These are phyloP conservation scores for Graphiopsis chlorocephala DNA, from an alignment of 2,329 filamentous ascomycete genomes.

Conservation along the genomic window DNA sequence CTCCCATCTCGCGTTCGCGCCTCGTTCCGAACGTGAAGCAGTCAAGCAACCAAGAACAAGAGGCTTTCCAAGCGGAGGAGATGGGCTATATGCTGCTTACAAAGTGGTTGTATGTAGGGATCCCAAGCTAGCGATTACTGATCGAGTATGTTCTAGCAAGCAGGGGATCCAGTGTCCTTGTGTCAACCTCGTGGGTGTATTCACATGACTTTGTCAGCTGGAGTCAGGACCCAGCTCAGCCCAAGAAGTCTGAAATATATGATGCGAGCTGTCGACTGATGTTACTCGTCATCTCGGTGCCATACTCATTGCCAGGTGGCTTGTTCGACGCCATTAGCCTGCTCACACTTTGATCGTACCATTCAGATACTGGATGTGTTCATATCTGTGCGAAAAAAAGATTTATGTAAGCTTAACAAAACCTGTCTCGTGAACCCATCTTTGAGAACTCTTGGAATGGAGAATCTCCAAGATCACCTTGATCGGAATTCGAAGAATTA, in stretches of 20 bases:
- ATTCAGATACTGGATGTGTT: background rate
- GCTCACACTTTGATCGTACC: background rate
- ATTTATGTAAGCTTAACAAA: background rate
- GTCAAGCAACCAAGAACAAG: background rate
- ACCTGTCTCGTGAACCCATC: background rate
- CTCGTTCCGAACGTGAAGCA: background rate
- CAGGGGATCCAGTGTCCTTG: background rate
- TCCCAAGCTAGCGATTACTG: background rate
- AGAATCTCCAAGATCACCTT: background rate
- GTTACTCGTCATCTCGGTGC: background rate
- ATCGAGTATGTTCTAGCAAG: background rate
- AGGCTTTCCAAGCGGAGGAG: background rate
- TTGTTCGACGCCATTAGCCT: background rate
- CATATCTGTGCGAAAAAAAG: background rate
- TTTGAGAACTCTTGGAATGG: background rate
- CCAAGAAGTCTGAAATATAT: background rate
- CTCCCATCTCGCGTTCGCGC: background rate
- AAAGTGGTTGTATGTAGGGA: background rate
- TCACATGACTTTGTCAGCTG: background rate
- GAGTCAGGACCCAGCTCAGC: background rate
- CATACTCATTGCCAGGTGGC: background rate
- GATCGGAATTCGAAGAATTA: background rate
- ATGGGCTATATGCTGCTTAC: background rate
- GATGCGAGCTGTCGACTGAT: background rate
- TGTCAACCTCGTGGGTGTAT: background rate